Conservation (phyloP, 2,329 filamentous ascomycete genomes). For the Sarocladiaceae sp. region DNA sequence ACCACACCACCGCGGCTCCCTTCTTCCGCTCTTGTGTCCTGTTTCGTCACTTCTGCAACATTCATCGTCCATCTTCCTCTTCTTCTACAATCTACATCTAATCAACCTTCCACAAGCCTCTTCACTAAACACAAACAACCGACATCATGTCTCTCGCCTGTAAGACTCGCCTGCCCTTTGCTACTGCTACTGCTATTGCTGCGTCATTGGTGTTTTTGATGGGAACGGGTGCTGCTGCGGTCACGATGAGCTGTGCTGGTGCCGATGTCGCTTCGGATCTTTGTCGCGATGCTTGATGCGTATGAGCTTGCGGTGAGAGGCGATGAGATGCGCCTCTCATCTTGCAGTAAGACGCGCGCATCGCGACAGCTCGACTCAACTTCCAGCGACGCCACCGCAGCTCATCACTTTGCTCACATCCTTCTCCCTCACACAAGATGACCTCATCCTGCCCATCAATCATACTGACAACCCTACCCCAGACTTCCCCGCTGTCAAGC, state of each 20-base stretch:
- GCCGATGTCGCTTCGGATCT: too few species aligned
- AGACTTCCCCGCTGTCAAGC: conserved; percentile 77
- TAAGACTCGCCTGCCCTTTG: background rate
- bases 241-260: too few species aligned
- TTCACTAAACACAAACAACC: background rate
- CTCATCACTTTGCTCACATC: background rate
- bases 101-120: background rate
- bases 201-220: too few species aligned
- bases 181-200: background rate
- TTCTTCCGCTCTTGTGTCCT: conserved; percentile 5
- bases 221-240: too few species aligned
- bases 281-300: too few species aligned
- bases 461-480: conserved; percentile 9
- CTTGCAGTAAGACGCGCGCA: too few species aligned
- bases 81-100: background rate
- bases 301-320: too few species aligned
- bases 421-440: background rate
- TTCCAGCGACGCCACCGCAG: too few species aligned
- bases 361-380: background rate
- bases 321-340: too few species aligned
- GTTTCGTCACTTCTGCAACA: conserved; percentile 2
- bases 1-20: conserved; percentile 1
- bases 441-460: conserved; percentile 10
- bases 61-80: background rate
- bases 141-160: conserved; percentile 11